These are phyloP conservation scores for Amniculicola lignicola DNA, from an alignment of 495 filamentous ascomycete genomes.

Conservation along the genomic window DNA sequence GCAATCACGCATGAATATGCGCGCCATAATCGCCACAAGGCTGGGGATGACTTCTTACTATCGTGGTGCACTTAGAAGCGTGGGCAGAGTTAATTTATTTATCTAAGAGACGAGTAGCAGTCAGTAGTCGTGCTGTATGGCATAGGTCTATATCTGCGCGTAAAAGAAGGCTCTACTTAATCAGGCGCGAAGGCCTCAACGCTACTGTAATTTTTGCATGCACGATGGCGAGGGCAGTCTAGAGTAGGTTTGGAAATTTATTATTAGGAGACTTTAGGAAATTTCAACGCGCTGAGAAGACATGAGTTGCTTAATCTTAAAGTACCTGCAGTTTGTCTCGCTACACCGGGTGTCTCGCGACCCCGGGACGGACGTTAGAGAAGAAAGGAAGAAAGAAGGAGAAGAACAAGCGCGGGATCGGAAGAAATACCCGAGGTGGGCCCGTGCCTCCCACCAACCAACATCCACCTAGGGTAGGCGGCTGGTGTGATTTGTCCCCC, in stretches of 20 bases:
- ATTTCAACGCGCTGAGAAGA: constrained; percentile 10
- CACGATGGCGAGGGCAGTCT: background rate
- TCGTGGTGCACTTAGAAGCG: background rate
- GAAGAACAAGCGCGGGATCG: too few relatives aligned
- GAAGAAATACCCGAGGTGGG: too few relatives aligned
- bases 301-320: constrained; percentile 12
- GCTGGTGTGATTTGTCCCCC: too few relatives aligned
- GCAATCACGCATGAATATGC: constrained; percentile 20
- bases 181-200: constrained; percentile 6
- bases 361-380: constrained; percentile 2
- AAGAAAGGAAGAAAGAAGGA: too few relatives aligned
- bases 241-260: background rate
- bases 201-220: constrained; percentile 11
- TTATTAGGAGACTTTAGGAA: constrained; percentile 8
- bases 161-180: constrained; percentile 4
- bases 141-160: background rate
- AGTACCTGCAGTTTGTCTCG: constrained; percentile 14
- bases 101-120: background rate
- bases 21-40: constrained; percentile 14
- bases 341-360: constrained; percentile 5
- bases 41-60: constrained; percentile 2
- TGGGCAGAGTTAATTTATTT: background rate
- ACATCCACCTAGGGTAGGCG: too few relatives aligned
- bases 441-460: too few relatives aligned
- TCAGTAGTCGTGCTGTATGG: background rate